Evolutionary conservation across 441 rosid genomes (phyloP), one percentile per base, ranked within the genome.

Genomic region (Flueggea neowawraea): DNA sequence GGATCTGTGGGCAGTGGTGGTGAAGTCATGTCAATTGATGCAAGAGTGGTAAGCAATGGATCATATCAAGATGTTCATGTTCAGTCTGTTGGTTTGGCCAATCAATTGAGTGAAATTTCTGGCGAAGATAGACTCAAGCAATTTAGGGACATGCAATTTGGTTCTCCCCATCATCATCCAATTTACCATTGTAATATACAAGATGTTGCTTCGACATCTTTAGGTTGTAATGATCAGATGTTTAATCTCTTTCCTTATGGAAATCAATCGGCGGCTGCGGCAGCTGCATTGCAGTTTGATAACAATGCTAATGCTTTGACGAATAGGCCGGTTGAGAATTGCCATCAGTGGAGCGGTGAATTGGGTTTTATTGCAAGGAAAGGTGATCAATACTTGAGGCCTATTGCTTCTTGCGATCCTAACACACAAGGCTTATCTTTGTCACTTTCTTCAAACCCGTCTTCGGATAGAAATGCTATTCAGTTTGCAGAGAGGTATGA

Each of bases 371-470:
- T 33, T 33, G 39, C 4, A 6, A 33, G 39, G 6, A 33, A 33
- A 6, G 4, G 4, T 33, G 39, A 33, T 33, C 39, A 33, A 4
- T 4, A 33, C 73, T 10, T 61, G 62, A 56, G 62, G 33, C 59
- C 17, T 32, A 49, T 56, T 49, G 48, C 62, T 0, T 57, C 62
- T 0, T 60, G 51, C 14, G 80, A 70, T 57, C 57, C 68, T 16
- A 63, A 64, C 28, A 52, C 75, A 17, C 83, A 77, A 58, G 84
- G 75, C 17, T 65, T 87, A 6, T 82, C 88, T 48, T 57, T 84
- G 33, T 75, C 84, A 0, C 84, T 87, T 58, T 75, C 86, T 6
- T 77, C 86, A 0, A 74, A 70, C 72, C 79, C 79, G 6, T 63
- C 72, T 0, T 50, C 80, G 0, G 58, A 73, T 60, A 52, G 59